Conservation (phyloP, 108 stramenopile species). For the Discostella pseudostelligera region DNA sequence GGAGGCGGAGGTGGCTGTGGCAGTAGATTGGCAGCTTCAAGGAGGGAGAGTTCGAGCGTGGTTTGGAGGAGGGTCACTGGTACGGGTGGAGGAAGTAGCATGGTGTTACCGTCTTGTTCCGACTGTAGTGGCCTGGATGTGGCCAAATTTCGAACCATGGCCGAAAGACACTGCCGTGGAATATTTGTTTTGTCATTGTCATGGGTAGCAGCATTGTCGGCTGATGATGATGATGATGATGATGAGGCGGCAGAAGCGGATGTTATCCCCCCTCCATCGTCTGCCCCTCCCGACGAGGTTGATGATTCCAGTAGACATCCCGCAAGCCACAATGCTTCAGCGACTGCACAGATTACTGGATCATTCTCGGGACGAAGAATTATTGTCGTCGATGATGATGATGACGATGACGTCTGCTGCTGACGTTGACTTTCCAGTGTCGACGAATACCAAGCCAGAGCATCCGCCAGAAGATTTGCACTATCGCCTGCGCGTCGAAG, state of each 20-base stretch:
- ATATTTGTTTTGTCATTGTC: constrained; percentile 1
- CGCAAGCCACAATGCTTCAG: constrained; percentile 32
- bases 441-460: not conserved
- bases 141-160: constrained; percentile 12
- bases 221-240: no score
- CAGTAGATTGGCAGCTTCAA: constrained; percentile 24
- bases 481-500: no score
- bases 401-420: not conserved
- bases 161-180: constrained; percentile 7
- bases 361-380: constrained; percentile 9
- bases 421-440: no score
- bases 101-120: not conserved
- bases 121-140: not conserved
- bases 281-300: not conserved
- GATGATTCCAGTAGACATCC: constrained; percentile 29
- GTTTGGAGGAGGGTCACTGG: constrained; percentile 23
- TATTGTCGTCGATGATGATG: not conserved
- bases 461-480: no score
- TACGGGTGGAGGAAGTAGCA: constrained; percentile 20
- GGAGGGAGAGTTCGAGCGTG: constrained; percentile 30
- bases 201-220: not conserved
- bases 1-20: constrained; percentile 19
- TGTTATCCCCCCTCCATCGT: no score
- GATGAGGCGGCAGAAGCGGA: not conserved
- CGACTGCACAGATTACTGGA: constrained; percentile 28